Evolutionary conservation across 2,329 filamentous ascomycete species (phyloP).

Genomic region (Leptographium procerum): DNA sequence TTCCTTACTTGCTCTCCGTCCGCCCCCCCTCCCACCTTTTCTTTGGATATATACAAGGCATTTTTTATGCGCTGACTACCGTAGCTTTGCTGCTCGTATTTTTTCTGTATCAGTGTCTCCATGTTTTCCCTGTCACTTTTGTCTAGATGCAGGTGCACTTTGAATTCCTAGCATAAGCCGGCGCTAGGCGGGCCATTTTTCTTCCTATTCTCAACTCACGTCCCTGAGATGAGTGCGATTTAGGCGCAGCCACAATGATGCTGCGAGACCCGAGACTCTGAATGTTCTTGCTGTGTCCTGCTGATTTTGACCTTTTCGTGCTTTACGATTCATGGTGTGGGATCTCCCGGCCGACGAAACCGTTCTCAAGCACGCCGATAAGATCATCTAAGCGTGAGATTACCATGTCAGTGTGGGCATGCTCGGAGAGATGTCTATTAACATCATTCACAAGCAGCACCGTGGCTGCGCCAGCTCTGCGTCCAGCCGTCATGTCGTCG

Average conservation of each 20-base stretch:
- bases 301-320: background rate
- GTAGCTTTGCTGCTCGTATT: background rate
- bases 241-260: background rate
- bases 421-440: conserved; percentile 58
- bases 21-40: background rate
- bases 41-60: conserved; percentile 1
- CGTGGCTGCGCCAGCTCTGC: conserved; percentile 73
- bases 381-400: conserved; percentile 65
- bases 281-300: no score
- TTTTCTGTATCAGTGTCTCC: background rate
- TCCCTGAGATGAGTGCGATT: background rate
- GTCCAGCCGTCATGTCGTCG: conserved; percentile 86
- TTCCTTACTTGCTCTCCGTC: background rate
- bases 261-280: no score
- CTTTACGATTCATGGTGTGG: background rate
- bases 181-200: conserved; percentile 5
- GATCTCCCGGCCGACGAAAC: conserved; percentile 37
- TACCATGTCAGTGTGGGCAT: conserved; percentile 67
- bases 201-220: background rate
- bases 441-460: conserved; percentile 77
- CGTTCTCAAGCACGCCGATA: conserved; percentile 60
- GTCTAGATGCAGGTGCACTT: background rate
- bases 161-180: conserved; percentile 2
- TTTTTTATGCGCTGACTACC: background rate
- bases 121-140: background rate